These are phyloP conservation scores for Cicer judaicum DNA, from an alignment of 306 rosid genomes.

Conservation along the genomic window DNA sequence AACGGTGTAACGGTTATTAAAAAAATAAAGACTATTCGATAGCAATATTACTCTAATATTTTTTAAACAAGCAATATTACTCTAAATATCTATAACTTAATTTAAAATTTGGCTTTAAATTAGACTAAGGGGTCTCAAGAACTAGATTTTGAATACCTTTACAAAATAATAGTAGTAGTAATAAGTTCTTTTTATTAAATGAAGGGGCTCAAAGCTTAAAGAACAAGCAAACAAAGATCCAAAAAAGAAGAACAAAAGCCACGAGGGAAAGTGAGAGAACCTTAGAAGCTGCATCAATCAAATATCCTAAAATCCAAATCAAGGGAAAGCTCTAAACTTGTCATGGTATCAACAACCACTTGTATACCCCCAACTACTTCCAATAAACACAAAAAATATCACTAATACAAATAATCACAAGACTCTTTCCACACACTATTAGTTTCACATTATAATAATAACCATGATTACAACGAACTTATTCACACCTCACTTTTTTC, in stretches of 20 bases:
- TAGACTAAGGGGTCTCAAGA: no score
- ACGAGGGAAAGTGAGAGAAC: not conserved
- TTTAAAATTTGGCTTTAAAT: no score
- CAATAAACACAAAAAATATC: not conserved
- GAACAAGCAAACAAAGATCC: not conserved
- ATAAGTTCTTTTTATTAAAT: not conserved
- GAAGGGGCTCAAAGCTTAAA: not conserved
- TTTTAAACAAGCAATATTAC: no score
- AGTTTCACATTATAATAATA: constrained; percentile 3
- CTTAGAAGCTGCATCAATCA: not conserved
- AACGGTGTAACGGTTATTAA: no score
- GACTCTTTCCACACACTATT: not conserved
- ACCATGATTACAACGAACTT: not conserved
- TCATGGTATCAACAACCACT: constrained; percentile 21
- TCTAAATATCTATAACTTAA: no score
- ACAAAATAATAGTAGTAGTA: no score
- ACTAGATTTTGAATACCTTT: no score
- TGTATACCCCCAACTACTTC: constrained; percentile 6
- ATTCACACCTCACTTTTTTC: no score
- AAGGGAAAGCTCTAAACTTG: constrained; percentile 1
- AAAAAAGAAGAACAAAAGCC: not conserved
- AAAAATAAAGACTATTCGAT: no score
- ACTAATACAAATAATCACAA: not conserved
- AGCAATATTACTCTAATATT: no score
- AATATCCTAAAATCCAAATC: constrained; percentile 4